Percentiles rank a stretch among this genome's conserved stretches.
Evolutionary conservation across 192 early-diverging fungal genomes (phyloP).

Genomic region (Jimgerdemannia flammicorona): DNA sequence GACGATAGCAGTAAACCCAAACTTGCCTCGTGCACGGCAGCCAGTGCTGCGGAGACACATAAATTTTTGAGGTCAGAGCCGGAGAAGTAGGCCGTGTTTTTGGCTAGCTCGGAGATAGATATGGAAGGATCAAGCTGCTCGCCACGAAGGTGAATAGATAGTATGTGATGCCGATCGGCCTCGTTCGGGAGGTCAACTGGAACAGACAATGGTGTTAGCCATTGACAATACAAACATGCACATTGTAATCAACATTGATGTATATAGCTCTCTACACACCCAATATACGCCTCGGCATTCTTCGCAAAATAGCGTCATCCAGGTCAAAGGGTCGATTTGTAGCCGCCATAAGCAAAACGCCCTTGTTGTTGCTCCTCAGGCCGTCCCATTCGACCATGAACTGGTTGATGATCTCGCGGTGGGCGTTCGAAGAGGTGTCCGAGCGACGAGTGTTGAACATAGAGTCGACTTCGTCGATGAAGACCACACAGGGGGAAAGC

Average conservation of each 20-base stretch:
- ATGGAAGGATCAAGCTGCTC: slow-evolving; percentile 62
- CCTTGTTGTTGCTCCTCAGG: slow-evolving; percentile 64
- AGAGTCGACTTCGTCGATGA: slow-evolving; percentile 94
- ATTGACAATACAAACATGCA: background rate
- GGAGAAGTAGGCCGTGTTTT: slow-evolving; percentile 75
- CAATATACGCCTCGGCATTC: slow-evolving; percentile 87
- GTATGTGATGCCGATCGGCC: slow-evolving; percentile 69
- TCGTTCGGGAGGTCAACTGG: slow-evolving; percentile 83
- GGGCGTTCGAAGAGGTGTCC: slow-evolving; percentile 53
- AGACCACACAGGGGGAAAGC: slow-evolving; percentile 93
- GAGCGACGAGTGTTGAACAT: slow-evolving; percentile 71
- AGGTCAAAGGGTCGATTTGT: slow-evolving; percentile 97
- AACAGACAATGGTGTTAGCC: background rate
- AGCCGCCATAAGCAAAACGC: slow-evolving; percentile 86
- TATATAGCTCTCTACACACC: slow-evolving; percentile 26
- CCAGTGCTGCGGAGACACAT: slow-evolving; percentile 81
- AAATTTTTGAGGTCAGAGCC: slow-evolving; percentile 96
- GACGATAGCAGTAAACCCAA: no score
- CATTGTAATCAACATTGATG: slow-evolving; percentile 6
- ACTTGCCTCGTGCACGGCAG: slow-evolving; percentile 56
- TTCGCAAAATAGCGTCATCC: slow-evolving; percentile 92
- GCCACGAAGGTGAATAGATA: slow-evolving; percentile 71
- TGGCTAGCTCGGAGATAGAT: slow-evolving; percentile 60
- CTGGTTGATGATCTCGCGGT: slow-evolving; percentile 85
- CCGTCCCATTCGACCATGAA: slow-evolving; percentile 99